A percentile compares a stretch with the other conserved stretches of the same genome.
phyloP scores from a whole-genome alignment of 2,329 filamentous ascomycete species.

The Alternaria arbusti region DNA sequence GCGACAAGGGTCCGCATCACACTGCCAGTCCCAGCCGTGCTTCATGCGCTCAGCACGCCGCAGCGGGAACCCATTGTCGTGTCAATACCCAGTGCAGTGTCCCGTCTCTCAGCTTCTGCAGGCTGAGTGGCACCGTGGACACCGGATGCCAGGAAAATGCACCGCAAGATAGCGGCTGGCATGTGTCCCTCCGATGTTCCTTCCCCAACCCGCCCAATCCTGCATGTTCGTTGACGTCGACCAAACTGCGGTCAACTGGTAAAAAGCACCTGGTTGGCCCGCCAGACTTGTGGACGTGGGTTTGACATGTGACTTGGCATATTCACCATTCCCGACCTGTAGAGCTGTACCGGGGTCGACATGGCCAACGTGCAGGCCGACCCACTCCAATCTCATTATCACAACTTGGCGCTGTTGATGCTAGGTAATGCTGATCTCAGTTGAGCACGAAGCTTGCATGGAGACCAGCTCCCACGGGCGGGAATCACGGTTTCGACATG shows the following conservation, averaged over 20 bases:
- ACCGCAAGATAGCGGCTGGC: neutral
- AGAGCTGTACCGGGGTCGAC: slow-evolving; percentile 1
- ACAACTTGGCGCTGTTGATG: slow-evolving; percentile 5
- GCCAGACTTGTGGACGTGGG: neutral
- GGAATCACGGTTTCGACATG: slow-evolving; percentile 7
- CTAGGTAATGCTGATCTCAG: slow-evolving; percentile 9
- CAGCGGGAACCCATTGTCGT: slow-evolving; percentile 2
- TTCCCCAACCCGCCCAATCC: neutral
- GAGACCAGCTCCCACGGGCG: slow-evolving; percentile 2
- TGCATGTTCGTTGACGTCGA: neutral
- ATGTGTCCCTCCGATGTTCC: neutral
- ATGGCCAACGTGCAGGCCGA: slow-evolving; percentile 9
- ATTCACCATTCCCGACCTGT: slow-evolving; percentile 1
- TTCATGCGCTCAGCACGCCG: neutral
- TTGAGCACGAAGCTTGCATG: slow-evolving; percentile 1
- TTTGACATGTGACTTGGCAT: slow-evolving; percentile 6
- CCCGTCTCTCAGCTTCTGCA: slow-evolving; percentile 6
- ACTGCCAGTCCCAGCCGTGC: neutral
- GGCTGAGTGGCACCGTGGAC: slow-evolving; percentile 4
- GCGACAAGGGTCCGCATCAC: neutral
- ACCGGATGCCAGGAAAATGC: neutral
- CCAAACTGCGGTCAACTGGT: neutral
- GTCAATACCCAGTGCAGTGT: neutral
- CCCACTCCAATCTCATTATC: slow-evolving; percentile 7
- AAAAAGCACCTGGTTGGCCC: slow-evolving; percentile 7